Evolutionary conservation across 768 basidiomycete genomes (phyloP).

Genomic region (Rhizopogon sp.): DNA sequence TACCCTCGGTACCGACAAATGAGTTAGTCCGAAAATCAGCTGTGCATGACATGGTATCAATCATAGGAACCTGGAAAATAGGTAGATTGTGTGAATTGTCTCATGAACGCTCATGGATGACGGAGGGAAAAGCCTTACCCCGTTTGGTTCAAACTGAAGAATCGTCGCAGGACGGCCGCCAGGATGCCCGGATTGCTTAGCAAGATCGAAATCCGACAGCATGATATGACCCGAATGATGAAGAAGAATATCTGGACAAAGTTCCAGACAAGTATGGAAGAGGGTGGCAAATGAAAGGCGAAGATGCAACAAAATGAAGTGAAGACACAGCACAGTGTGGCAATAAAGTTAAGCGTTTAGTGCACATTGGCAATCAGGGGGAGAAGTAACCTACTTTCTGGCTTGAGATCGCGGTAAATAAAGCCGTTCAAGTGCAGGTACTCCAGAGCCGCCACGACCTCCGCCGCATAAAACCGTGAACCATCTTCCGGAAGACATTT

Average conservation of each 20-base stretch:
- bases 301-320: background rate
- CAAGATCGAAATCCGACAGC: conserved; percentile 98
- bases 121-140: conserved; percentile 47
- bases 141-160: conserved; percentile 80
- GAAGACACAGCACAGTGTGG: background rate
- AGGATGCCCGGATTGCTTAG: conserved; percentile 87
- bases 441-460: conserved; percentile 95
- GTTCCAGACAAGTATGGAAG: conserved; percentile 4
- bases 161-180: conserved; percentile 85
- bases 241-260: conserved; percentile 79
- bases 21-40: conserved; percentile 98
- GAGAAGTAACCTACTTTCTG: conserved; percentile 76
- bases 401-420: conserved; percentile 98
- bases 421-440: conserved; percentile 99
- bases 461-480: conserved; percentile 96
- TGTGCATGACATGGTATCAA: conserved; percentile 97
- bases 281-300: background rate
- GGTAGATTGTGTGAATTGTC: conserved; percentile 6
- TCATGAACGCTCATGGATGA: background rate
- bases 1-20: conserved; percentile 98
- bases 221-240: conserved; percentile 99
- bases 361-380: conserved; percentile 1
- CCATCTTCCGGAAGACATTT: conserved; percentile 96
- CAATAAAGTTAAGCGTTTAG: conserved; percentile 6
- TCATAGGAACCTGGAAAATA: conserved; percentile 68